These are phyloP conservation scores for Coix lacrymajobi DNA, from an alignment of 176 grass and related monocot genomes.

Conservation along the genomic window DNA sequence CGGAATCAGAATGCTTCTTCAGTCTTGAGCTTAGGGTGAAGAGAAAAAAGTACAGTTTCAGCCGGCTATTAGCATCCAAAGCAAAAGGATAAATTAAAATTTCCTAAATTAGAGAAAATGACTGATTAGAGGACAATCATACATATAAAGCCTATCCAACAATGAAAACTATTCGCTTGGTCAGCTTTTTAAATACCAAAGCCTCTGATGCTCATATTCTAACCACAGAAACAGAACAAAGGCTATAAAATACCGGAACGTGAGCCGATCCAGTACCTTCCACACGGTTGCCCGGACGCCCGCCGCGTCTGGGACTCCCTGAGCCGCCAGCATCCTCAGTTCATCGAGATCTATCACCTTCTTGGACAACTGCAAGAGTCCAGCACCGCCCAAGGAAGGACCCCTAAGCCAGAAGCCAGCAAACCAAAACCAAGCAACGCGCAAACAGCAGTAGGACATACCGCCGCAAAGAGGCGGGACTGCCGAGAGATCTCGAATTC, in stretches of 20 bases:
- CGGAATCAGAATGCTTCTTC: neutral
- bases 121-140: neutral
- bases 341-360: conserved; percentile 80
- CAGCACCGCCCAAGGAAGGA: neutral
- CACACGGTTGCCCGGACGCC: conserved; percentile 69
- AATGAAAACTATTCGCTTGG: neutral
- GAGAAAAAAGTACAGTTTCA: neutral
- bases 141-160: neutral
- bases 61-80: neutral
- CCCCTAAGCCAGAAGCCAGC: neutral
- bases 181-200: neutral
- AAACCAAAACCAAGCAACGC: neutral
- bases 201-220: neutral
- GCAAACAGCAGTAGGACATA: neutral
- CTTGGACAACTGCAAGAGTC: conserved; percentile 60
- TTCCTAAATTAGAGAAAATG: neutral
- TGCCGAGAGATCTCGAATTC: conserved; percentile 70
- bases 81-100: neutral
- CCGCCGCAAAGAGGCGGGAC: conserved; percentile 72
- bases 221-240: neutral
- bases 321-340: conserved; percentile 55
- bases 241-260: neutral
- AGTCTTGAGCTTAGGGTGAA: neutral
- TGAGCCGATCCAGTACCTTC: conserved; percentile 49
- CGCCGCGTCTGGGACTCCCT: conserved; percentile 72